These are phyloP conservation scores for Candida michaelii DNA, from an alignment of 805 yeast genomes.

Conservation along the genomic window DNA sequence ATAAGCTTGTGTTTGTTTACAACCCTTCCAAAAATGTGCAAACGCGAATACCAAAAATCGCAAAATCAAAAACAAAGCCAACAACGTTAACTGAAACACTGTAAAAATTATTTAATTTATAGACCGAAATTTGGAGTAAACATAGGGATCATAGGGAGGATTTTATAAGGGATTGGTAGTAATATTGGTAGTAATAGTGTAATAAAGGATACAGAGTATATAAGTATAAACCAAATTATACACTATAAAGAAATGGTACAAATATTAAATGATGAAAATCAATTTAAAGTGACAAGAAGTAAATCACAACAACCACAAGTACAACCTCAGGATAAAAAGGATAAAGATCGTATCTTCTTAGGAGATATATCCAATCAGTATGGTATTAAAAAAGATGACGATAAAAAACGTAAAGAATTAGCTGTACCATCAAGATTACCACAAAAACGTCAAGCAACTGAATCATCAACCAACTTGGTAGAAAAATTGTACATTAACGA, in stretches of 20 bases:
- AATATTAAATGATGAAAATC: conserved; percentile 39
- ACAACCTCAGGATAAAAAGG: conserved; percentile 7
- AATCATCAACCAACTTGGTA: conserved; percentile 46
- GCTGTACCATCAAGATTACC: conserved; percentile 36
- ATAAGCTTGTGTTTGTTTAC: conserved; percentile 7
- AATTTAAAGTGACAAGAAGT: conserved; percentile 31
- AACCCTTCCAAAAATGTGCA: conserved; percentile 7
- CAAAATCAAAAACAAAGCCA: conserved; percentile 14
- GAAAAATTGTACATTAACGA: conserved; percentile 28
- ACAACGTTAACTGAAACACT: conserved; percentile 6
- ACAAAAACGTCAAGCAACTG: conserved; percentile 57
- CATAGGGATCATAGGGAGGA: background rate
- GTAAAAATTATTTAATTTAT: background rate
- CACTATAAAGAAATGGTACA: too few relatives aligned
- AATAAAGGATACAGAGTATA: too few relatives aligned
- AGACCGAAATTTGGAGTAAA: background rate
- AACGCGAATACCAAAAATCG: conserved; percentile 16
- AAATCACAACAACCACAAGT: background rate
- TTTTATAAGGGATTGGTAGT: too few relatives aligned
- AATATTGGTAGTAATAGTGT: background rate
- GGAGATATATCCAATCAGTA: conserved; percentile 42
- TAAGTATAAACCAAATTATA: too few relatives aligned
- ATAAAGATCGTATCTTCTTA: conserved; percentile 27
- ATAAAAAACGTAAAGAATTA: conserved; percentile 22
- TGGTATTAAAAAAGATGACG: conserved; percentile 16